Conservation (phyloP, 1,284 basidiomycete species). For the Tetrapyrgos nigripes region DNA sequence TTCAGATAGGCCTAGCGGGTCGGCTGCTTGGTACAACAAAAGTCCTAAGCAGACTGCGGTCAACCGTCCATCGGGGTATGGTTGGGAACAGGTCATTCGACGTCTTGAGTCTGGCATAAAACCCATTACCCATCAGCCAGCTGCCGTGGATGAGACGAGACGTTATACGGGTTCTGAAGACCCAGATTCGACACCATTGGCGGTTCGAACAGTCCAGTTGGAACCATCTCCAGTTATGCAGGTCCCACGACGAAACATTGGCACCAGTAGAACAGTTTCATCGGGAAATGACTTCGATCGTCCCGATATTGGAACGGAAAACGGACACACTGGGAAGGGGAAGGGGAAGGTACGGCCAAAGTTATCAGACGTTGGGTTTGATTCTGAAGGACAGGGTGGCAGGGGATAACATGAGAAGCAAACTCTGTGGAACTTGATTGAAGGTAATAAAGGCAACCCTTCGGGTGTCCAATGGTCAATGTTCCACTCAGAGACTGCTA, state of each 20-base stretch:
- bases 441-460: neutral
- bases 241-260: constrained; percentile 39
- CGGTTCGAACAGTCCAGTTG: constrained; percentile 53
- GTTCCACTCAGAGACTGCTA: too few species aligned
- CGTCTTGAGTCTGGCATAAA: neutral
- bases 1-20: neutral
- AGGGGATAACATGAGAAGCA: too few species aligned
- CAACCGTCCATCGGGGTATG: neutral
- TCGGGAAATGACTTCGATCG: neutral
- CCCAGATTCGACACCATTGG: constrained; percentile 12
- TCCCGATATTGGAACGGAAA: neutral
- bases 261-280: neutral
- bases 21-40: neutral
- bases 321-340: neutral
- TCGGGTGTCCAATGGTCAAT: neutral
- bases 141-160: neutral
- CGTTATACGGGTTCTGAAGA: neutral
- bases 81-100: neutral
- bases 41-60: neutral
- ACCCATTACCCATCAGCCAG: neutral
- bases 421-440: neutral
- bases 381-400: neutral
- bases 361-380: constrained; percentile 13
- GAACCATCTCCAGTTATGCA: constrained; percentile 60
- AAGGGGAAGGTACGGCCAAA: constrained; percentile 2